A percentile compares a stretch with the other conserved stretches of the same genome.
Conservation (phyloP, 768 basidiomycete genomes). For the Suillus brevipes region DNA sequence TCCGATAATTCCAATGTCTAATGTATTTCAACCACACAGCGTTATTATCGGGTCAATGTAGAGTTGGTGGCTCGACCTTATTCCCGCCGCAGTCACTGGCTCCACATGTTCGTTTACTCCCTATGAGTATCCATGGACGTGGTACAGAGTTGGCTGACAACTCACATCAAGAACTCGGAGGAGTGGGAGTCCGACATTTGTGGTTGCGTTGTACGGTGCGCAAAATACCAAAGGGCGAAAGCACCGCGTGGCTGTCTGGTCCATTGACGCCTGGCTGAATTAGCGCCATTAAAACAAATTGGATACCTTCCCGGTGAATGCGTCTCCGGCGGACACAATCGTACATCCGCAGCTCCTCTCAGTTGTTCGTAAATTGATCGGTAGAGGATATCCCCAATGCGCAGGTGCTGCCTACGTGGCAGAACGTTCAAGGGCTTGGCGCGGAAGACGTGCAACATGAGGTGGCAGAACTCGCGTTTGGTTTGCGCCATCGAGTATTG, state of each 20-base stretch:
- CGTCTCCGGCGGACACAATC: background rate
- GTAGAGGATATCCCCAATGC: background rate
- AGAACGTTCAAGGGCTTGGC: background rate
- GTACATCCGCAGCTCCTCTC: background rate
- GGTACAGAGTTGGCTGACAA: background rate
- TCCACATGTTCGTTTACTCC: background rate
- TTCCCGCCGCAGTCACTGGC: background rate
- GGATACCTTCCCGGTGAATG: background rate
- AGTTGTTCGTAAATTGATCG: background rate
- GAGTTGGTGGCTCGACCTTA: background rate
- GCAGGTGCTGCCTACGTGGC: background rate
- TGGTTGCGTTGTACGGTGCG: background rate
- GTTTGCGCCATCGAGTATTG: background rate
- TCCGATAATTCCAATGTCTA: background rate
- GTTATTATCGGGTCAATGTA: background rate
- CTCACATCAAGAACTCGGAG: background rate
- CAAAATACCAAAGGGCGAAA: background rate
- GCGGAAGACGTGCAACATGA: background rate
- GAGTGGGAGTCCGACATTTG: background rate
- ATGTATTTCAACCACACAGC: background rate
- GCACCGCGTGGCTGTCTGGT: background rate
- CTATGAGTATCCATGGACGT: background rate
- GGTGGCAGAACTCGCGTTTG: background rate
- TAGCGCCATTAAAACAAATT: background rate
- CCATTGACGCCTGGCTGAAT: background rate